Base-by-base conservation (phyloP, 805 yeast genomes). In the Suhomyces faveliae region DNA sequence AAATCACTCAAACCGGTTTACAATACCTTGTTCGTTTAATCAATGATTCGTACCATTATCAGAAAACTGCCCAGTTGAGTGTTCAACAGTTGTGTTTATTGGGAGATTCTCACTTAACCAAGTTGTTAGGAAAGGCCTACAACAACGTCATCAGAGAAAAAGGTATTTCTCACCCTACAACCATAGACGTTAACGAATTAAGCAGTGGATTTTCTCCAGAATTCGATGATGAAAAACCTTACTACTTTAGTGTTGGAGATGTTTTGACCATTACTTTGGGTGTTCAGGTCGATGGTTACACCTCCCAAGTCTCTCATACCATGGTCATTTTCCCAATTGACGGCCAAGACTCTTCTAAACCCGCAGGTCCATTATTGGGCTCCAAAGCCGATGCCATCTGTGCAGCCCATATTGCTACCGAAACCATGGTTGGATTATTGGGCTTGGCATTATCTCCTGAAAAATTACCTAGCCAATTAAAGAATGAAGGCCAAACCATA, bases 221-320 rank as follows among this genome's bases (percentile, higher is more conserved):
- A 66, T 66, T 86, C 45, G 90, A 83, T 62, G 87, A 83, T 54
- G 69, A 63, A 25, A 61, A 68, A 6, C 74, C 74, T 25, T 58
- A 74, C 50, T 65, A 67, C 45, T 80, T 87, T 57, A 64, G 67
- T 46, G 81, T 82, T 20, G 98, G 98, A 43, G 97, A 94, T 65
- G 76, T 91, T 42, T 89, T 89, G 27, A 91, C 92, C 52, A 78
- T 94, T 49, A 74, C 87, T 10, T 75, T 92, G 23, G 99, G 97
- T 42, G 91, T 86, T 50, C 97, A 94, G 54, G 81, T 94, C 56
- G 99, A 94, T 67, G 99, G 99, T 47, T 94, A 91, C 72, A 87
- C 97, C 10, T 83, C 96, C 1, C 81, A 83, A 63, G 83, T 81
- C 9, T 82, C 96, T 23, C 99, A 94, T 67, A 91, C 97, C 1